Base-by-base conservation (phyloP, 1,284 basidiomycete species). In the Ganoderma lucidum region DNA sequence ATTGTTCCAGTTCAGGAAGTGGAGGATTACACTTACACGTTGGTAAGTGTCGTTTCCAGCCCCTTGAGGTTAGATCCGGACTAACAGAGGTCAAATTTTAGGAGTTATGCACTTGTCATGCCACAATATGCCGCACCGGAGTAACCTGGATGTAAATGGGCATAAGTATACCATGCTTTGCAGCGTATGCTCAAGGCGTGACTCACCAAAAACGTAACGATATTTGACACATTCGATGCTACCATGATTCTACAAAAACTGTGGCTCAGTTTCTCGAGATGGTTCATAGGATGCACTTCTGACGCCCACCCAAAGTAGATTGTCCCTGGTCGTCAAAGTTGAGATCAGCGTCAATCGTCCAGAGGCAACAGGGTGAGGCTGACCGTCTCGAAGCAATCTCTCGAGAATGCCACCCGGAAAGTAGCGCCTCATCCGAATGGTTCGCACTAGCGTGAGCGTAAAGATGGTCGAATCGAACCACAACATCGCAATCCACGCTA, bases 191-290 rank as follows among this genome's bases (percentile, higher is more conserved):
- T 17, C 30, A 9, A 19, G 23, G 42, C 3, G 6, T 41, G n/a
- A 3, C 74, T 37, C 59, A 78, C 77, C 64, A 76, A 19, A 62
- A 77, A 74, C 5, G 67, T 72, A 44, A 73, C 56, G 32, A 77
- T 77, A 62, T 78, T 78, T 8, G 69, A 61, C 19, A 77, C 61
- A 30, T 76, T 76, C 4, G 73, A 42, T 10, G 71, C 58, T 14
- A 75, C 72, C 61, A 78, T 64, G 28, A 73, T 73, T 14, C 76
- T 75, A 62, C 30, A 59, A 42, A 35, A 41, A 19, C 37, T 14
- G 61, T 15, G 41, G 58, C 15, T 51, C 48, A 9, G 59, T 61
- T 23, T 28, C 28, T 61, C 14, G 17, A 5, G 41, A 28, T 15
- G 5, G 14, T n/a, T 9, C 23, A 2, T 19, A 6, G 2, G n/a